Base-by-base conservation (phyloP, 2,329 filamentous ascomycete species). In the Aureobasidium pullulans region DNA sequence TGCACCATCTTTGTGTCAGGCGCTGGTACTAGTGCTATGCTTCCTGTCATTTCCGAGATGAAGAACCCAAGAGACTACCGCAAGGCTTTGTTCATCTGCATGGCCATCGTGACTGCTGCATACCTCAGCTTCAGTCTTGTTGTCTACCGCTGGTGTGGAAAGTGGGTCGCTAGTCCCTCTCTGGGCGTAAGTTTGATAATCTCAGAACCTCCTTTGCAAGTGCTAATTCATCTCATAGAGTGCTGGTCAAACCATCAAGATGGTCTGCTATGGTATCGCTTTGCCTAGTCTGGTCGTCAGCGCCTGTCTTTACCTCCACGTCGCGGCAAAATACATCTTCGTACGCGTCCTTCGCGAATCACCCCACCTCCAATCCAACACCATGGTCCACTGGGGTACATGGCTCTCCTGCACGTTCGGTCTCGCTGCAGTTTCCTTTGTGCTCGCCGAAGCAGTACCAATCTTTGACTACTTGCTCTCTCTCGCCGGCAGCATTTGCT, bases 11-110 rank as follows among this genome's bases (percentile, higher is more conserved):
- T 86, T 70, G 79, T 81, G 60, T 82, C 81, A 2, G 79, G 77
- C 6, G 80, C 83, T 0, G 82, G 80, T 16, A 85, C 83, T 0
- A 81, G 79, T 0, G 81, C 82, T 1, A 87, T 86, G 66, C 71
- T 87, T 1, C 82, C 83, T 4, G 81, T 87, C 60, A 86, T 87
- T 57, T 81, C 80, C 0, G 85, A 87, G 71, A 87, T 87, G 83
- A 75, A 73, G 43, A 75, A 77, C 32, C 84, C 84, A 0, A 75
- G 74, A 19, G 81, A 85, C 64, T 87, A 81, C 69, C 77, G 77
- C 61, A 85, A 85, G 68, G 79, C 84, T 0, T 74, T 86, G 0
- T 84, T 79, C 65, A 69, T 79, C 13, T 83, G 80, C 69, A 84
- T 84, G 82, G 73, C 70, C 15, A 69, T 86, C 54, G 81, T 84